phyloP scores from a whole-genome alignment of 495 filamentous ascomycete species.

The Melanomma pulvis-pyrius region DNA sequence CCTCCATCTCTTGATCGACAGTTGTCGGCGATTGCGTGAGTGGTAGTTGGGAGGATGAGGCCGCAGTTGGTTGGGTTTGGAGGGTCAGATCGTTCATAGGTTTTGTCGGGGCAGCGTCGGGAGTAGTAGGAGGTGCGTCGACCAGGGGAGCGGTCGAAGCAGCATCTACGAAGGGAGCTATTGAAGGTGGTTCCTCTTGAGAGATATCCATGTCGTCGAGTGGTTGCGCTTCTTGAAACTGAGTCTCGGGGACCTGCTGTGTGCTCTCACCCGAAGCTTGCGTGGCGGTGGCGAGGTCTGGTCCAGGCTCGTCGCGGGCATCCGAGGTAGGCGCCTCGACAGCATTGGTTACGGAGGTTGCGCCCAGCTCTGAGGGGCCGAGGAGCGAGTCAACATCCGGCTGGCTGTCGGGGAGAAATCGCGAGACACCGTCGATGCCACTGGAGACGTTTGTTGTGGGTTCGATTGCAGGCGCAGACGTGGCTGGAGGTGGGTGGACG shows the following conservation, averaged over 20 bases:
- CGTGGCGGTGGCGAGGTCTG: neutral
- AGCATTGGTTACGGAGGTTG: constrained; percentile 19
- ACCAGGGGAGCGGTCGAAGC: neutral
- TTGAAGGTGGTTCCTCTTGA: constrained; percentile 2
- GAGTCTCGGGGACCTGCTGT: constrained; percentile 31
- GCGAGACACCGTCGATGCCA: constrained; percentile 40
- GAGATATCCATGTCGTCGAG: constrained; percentile 31
- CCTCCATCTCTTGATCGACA: constrained; percentile 35
- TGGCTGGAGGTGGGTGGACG: constrained; percentile 6
- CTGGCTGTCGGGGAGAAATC: constrained; percentile 41
- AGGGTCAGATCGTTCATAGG: constrained; percentile 27
- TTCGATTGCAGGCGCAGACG: constrained; percentile 19
- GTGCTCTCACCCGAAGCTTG: constrained; percentile 12
- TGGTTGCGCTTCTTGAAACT: neutral
- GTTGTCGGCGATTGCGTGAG: constrained; percentile 21
- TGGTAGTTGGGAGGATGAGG: neutral
- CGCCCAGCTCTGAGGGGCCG: constrained; percentile 24
- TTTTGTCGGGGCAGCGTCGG: constrained; percentile 12
- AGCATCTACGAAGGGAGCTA: neutral
- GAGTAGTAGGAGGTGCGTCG: neutral
- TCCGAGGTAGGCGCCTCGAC: constrained; percentile 32
- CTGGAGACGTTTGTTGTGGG: constrained; percentile 38
- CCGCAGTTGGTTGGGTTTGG: constrained; percentile 7
- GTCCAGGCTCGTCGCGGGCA: constrained; percentile 19
- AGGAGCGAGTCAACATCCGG: constrained; percentile 23